Base-by-base conservation (phyloP, 139 green algal genomes). In the Picochlorum sp. region DNA sequence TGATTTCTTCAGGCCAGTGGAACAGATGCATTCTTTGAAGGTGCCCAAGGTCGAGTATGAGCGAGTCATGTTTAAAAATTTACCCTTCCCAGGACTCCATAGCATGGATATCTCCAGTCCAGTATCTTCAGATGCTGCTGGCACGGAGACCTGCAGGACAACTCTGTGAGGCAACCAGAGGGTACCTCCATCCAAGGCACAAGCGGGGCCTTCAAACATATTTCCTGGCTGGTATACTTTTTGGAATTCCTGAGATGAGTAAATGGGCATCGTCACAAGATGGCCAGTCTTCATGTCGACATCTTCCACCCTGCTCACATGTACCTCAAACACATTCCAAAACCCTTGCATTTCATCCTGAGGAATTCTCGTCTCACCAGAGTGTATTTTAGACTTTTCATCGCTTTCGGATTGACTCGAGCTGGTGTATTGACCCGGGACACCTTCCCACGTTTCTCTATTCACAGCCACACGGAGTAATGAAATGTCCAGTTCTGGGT, bases 261-360 rank as follows among this genome's bases (percentile, higher is more conserved):
- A 74, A 3, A 74, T 45, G 6, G 67, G 63, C 28, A 64, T 34
- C 0, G 34, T 49, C 8, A 49, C 52, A 37, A 47, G 68, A 58
- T 69, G 52, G 4, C 69, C 69, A 9, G 69, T 75, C 21, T 38
- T 30, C 41, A 75, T 45, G 62, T 60, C 61, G 2, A 75, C 34
- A 38, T 81, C 75, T n/a, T 71, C 72, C 9, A 81, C 52, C 20
- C 56, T 76, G 13, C 63, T 55, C 13, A 67, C 73, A 30, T 47
- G 57, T 28, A 81, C 30, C 26, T 81, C 75, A 62, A 81, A 81
- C 31, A 80, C 75, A 45, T 81, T 81, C 61, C 63, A 81, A 11
- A 58, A 47, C 7, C 75, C 75, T 14, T 28, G 38, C 21, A 81
- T 26, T 4, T 60, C 16, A 4, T 5, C 23, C 0, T 56, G 6